Percentiles rank a stretch among this genome's conserved stretches.
These are phyloP conservation scores for Malus asiatica DNA, from an alignment of 306 rosid genomes.

Conservation along the genomic window DNA sequence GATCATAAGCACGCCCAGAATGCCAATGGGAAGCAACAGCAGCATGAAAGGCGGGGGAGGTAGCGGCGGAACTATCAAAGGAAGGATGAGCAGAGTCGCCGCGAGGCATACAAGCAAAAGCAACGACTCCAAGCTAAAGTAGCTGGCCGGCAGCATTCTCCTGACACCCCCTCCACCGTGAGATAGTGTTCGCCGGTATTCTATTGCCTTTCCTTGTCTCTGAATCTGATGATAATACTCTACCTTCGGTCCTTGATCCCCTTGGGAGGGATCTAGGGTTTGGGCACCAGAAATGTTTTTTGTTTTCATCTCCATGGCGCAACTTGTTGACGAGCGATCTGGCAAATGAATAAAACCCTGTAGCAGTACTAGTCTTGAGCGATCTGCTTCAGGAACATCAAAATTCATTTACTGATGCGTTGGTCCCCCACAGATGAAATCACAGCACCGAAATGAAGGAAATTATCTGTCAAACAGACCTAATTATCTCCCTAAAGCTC, in stretches of 20 bases:
- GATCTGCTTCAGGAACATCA: constrained; percentile 12
- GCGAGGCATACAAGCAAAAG: constrained; percentile 39
- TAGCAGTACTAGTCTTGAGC: background rate
- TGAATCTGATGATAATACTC: constrained; percentile 3
- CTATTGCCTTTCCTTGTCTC: constrained; percentile 12
- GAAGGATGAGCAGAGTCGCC: constrained; percentile 42
- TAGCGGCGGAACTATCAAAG: constrained; percentile 50
- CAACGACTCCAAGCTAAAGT: constrained; percentile 40
- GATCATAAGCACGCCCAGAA: constrained; percentile 38
- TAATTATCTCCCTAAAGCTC: background rate
- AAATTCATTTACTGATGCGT: background rate
- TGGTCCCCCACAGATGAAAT: too few species aligned
- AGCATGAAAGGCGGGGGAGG: constrained; percentile 53
- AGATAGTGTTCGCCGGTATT: constrained; percentile 22
- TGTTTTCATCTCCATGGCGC: constrained; percentile 1
- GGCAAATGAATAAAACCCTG: constrained; percentile 9
- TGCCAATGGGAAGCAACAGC: constrained; percentile 41
- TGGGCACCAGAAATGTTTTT: background rate
- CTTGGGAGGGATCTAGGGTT: background rate
- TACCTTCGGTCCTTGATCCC: background rate
- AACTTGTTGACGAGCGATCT: constrained; percentile 2
- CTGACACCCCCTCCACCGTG: constrained; percentile 28
- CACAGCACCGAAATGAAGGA: too few species aligned
- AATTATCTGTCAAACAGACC: background rate
- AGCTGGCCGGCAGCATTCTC: constrained; percentile 27